Evolutionary conservation across 495 filamentous ascomycete genomes (phyloP).

Genomic region (Xylaria intraflava): DNA sequence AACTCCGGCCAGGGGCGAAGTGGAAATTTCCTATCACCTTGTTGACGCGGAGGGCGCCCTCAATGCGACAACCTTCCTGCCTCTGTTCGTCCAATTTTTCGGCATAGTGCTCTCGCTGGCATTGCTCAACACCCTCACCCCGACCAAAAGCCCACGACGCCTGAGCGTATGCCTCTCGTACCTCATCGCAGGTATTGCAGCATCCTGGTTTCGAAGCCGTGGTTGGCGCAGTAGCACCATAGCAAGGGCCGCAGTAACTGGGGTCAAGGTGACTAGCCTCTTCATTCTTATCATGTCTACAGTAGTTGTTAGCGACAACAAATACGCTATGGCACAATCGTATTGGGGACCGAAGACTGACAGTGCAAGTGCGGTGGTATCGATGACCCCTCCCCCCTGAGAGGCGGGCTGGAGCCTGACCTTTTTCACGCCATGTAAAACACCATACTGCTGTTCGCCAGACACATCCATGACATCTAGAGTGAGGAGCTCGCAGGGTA

Average conservation of each 20-base stretch:
- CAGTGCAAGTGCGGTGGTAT: conserved; percentile 66
- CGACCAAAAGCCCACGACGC: conserved; percentile 88
- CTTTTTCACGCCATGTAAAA: conserved; percentile 86
- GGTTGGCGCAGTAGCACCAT: conserved; percentile 67
- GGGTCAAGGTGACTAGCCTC: conserved; percentile 79
- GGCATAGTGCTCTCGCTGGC: conserved; percentile 85
- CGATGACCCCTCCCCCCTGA: conserved; percentile 75
- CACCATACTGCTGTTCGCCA: conserved; percentile 88
- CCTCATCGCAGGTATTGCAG: conserved; percentile 96
- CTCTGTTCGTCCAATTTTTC: conserved; percentile 81
- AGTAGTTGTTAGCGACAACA: conserved; percentile 6
- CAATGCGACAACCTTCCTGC: conserved; percentile 88
- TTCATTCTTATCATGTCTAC: conserved; percentile 55
- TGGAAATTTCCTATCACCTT: conserved; percentile 99
- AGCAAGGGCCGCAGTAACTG: conserved; percentile 88
- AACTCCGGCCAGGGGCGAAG: conserved; percentile 89
- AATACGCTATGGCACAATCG: not conserved
- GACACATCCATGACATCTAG: conserved; percentile 99
- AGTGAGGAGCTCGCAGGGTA: conserved; percentile 92
- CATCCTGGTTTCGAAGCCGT: conserved; percentile 70
- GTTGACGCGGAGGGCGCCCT: conserved; percentile 88
- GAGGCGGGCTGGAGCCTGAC: conserved; percentile 64
- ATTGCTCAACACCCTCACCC: conserved; percentile 91
- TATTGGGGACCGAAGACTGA: conserved; percentile 34
- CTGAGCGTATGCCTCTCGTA: conserved; percentile 84